Percentiles rank a stretch among this genome's conserved stretches.
These are phyloP conservation scores for Aspergillus luchuensis DNA, from an alignment of 2,329 filamentous ascomycete genomes.

Conservation along the genomic window DNA sequence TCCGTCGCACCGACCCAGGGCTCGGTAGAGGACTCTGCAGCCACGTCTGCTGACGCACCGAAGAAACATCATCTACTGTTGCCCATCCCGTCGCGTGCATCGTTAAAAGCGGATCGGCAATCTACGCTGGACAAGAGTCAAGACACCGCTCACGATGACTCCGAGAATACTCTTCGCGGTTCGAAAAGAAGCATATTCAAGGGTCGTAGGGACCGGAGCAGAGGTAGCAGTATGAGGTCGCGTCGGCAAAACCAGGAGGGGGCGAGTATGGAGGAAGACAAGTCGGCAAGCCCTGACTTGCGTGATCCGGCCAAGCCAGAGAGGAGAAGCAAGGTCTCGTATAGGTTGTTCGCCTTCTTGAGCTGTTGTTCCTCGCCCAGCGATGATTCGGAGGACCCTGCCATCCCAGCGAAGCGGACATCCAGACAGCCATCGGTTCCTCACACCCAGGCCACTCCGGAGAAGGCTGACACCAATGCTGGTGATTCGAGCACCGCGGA, in stretches of 20 bases:
- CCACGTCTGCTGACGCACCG: conserved; percentile 26
- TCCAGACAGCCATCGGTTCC: conserved; percentile 41
- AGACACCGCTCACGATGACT: conserved; percentile 37
- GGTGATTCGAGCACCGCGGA: conserved; percentile 45
- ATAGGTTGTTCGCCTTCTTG: conserved; percentile 49
- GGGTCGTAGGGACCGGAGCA: conserved; percentile 66
- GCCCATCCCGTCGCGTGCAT: conserved; percentile 42
- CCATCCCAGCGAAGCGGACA: conserved; percentile 50
- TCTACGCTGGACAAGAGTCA: conserved; percentile 36
- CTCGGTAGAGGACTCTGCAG: conserved; percentile 19
- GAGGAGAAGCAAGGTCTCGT: conserved; percentile 45
- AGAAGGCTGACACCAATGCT: conserved; percentile 42
- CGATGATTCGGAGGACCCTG: conserved; percentile 48
- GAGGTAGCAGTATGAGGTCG: conserved; percentile 58
- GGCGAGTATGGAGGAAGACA: conserved; percentile 36
- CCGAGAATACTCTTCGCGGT: conserved; percentile 62
- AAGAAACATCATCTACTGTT: conserved; percentile 43
- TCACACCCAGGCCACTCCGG: conserved; percentile 40
- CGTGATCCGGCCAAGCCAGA: conserved; percentile 38
- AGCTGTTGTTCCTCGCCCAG: conserved; percentile 51
- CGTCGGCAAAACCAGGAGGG: conserved; percentile 40
- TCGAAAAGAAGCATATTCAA: conserved; percentile 69
- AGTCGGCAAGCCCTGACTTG: conserved; percentile 35
- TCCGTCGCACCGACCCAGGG: conserved; percentile 23
- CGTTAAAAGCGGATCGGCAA: conserved; percentile 41